Conservation (phyloP, 352 stramenopile species). For the Phytophthora citricola region DNA sequence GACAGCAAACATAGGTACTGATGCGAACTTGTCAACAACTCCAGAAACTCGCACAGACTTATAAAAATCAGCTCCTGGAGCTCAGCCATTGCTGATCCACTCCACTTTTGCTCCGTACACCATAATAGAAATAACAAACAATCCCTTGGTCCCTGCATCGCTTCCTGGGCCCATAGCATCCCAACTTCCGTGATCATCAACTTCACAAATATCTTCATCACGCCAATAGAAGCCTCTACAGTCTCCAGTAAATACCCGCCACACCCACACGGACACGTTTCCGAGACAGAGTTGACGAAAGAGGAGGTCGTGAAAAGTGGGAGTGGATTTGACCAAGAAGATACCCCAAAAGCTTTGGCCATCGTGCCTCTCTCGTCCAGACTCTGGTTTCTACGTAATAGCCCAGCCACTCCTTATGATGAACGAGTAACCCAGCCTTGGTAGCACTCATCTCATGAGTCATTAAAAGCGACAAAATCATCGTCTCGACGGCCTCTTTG, state of each 20-base stretch:
- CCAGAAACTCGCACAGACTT: constrained; percentile 15
- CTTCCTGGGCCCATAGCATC: constrained; percentile 28
- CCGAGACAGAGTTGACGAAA: constrained; percentile 6
- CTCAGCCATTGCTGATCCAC: constrained; percentile 5
- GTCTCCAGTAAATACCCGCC: not conserved
- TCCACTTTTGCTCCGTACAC: constrained; percentile 3
- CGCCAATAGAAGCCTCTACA: constrained; percentile 9
- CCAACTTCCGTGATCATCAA: constrained; percentile 26
- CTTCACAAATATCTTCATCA: constrained; percentile 26
- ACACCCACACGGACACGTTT: constrained; percentile 24
- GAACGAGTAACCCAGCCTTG: constrained; percentile 19
- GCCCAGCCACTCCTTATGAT: constrained; percentile 24
- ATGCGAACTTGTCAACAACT: constrained; percentile 28
- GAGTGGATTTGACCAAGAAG: constrained; percentile 27
- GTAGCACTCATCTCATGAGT: constrained; percentile 18
- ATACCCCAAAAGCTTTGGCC: constrained; percentile 9
- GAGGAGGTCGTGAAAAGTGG: constrained; percentile 13
- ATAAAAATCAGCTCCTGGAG: constrained; percentile 17
- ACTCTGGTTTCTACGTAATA: constrained; percentile 22
- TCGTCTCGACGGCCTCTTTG: constrained; percentile 12
- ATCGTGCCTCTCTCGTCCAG: constrained; percentile 2
- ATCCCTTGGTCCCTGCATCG: constrained; percentile 27
- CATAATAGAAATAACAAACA: constrained; percentile 27
- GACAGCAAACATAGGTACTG: constrained; percentile 26
- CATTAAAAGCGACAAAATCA: constrained; percentile 22